Conservation (phyloP, 805 yeast genomes). For the Candida takata region DNA sequence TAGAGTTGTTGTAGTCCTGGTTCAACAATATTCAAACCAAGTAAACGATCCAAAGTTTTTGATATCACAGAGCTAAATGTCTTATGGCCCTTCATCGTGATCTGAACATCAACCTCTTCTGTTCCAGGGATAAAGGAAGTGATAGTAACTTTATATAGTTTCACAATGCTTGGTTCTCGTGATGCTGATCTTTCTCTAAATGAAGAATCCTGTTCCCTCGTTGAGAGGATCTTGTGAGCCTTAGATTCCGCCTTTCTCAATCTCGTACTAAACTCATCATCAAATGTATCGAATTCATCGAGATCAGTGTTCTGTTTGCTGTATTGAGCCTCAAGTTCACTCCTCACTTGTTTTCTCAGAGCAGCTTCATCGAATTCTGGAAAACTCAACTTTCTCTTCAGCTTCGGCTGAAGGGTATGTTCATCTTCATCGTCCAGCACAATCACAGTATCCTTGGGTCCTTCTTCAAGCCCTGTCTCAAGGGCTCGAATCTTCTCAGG, state of each 20-base stretch:
- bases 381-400: slow-evolving; percentile 5
- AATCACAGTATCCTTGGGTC: background rate
- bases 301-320: background rate
- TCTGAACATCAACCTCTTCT: slow-evolving; percentile 3
- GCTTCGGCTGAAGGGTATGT: background rate
- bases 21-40: slow-evolving; percentile 2
- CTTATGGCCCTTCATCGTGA: slow-evolving; percentile 17
- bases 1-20: slow-evolving; percentile 3
- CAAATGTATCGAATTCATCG: slow-evolving; percentile 7
- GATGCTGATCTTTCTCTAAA: slow-evolving; percentile 1
- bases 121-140: slow-evolving; percentile 19
- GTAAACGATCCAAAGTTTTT: slow-evolving; percentile 10
- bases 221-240: slow-evolving; percentile 2
- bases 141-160: slow-evolving; percentile 11
- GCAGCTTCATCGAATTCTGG: slow-evolving; percentile 14
- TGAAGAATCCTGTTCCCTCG: background rate
- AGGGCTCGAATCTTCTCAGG: too few species aligned
- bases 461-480: background rate
- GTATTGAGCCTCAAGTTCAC: background rate
- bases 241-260: background rate
- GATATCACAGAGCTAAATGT: slow-evolving; percentile 10
- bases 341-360: background rate
- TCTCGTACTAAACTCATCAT: slow-evolving; percentile 2
- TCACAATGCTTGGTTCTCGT: background rate
- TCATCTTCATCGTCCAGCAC: slow-evolving; percentile 1